Base-by-base conservation (phyloP, 805 yeast species). In the Pichia rugopelliculosa region DNA sequence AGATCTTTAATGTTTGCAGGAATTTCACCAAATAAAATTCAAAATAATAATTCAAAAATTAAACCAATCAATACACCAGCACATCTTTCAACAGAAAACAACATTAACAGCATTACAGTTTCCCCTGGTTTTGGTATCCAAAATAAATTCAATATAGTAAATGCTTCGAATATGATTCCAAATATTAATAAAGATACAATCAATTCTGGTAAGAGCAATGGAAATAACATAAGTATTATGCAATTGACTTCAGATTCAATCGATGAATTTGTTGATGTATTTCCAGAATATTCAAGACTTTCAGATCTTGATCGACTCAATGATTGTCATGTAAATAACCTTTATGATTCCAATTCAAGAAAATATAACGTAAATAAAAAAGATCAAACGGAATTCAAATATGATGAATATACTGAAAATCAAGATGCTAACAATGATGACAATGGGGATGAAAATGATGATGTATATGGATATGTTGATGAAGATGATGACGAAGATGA, bases 1-100 rank as follows among this genome's bases (percentile, higher is more conserved):
- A 42, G 38, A 36, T 45, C 49, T 22, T 44, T 42, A 37, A 27
- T 39, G 11, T 41, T 45, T 38, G 51, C 49, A 1, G 49, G 49
- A 5, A 26, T 51, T 18, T 22, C 49, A 17, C 45, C 48, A 25
- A 30, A 39, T 4, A 22, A 39, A n/a, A 17, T 23, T 22, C 24
- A n/a, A 20, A 25, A 41, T 36, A 21, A 17, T 27, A n/a, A n/a
- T 12, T 7, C 26, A 13, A 22, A 23, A 10, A 42, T 22, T 8
- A 42, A 37, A 30, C 34, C 34, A 2, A 6, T 15, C 2, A 30
- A 30, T 30, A 6, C 10, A 5, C n/a, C 34, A 6, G 10, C 18
- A n/a, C 7, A 30, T n/a, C 9, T 15, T 30, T 15, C 18, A 15
- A 33, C 37, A 7, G 23, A 8, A 9, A 33, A 24, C 22, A 13